A percentile compares a stretch with the other conserved stretches of the same genome.
phyloP scores from a whole-genome alignment of 1,139 yeast species.

The Citeromyces siamensis region DNA sequence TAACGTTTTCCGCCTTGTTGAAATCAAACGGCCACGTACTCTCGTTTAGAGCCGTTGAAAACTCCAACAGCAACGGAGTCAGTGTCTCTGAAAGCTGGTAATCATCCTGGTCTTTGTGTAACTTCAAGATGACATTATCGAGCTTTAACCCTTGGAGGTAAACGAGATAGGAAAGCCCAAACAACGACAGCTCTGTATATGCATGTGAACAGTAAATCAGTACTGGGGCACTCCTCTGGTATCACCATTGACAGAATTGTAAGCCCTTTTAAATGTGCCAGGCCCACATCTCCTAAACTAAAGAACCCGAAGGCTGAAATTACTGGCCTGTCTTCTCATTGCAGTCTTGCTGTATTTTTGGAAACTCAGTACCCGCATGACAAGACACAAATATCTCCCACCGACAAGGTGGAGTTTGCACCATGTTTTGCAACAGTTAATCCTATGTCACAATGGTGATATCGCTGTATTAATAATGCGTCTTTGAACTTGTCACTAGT shows the following conservation, averaged over 20 bases:
- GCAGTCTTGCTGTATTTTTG: constrained; percentile 26
- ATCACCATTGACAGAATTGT: constrained; percentile 50
- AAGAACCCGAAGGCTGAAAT: constrained; percentile 79
- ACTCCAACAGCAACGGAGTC: constrained; percentile 43
- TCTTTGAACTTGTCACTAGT: constrained; percentile 30
- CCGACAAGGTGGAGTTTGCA: constrained; percentile 18
- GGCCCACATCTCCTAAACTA: constrained; percentile 57
- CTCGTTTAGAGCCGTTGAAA: constrained; percentile 29
- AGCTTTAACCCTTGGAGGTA: constrained; percentile 39
- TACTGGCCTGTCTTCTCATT: constrained; percentile 32
- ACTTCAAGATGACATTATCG: constrained; percentile 39
- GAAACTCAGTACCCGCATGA: constrained; percentile 45
- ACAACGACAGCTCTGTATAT: constrained; percentile 77
- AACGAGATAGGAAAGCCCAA: constrained; percentile 59
- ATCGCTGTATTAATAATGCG: constrained; percentile 36
- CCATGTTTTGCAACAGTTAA: no score
- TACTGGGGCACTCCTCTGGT: constrained; percentile 17
- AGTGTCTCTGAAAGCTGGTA: constrained; percentile 50
- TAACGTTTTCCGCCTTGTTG: constrained; percentile 21
- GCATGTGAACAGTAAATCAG: constrained; percentile 82
- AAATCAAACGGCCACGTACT: not conserved
- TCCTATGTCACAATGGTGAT: constrained; percentile 41
- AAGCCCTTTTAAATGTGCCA: constrained; percentile 40
- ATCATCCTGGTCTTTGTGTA: constrained; percentile 58
- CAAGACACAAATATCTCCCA: constrained; percentile 32